These are phyloP conservation scores for Annulohypoxylon moriforme DNA, from an alignment of 495 filamentous ascomycete genomes.

Conservation along the genomic window DNA sequence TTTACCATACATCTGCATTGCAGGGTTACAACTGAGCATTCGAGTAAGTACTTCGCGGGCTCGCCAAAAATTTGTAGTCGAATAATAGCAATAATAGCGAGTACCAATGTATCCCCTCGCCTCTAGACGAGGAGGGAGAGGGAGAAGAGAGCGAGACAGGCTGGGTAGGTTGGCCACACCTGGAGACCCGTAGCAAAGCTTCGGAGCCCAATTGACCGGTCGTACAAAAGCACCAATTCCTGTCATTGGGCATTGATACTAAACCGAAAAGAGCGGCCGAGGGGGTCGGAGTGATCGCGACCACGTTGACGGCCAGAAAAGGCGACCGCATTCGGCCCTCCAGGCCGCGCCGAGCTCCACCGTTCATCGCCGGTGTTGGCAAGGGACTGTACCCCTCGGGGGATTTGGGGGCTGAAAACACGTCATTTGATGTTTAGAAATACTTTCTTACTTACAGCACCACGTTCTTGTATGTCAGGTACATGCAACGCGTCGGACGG, in stretches of 20 bases:
- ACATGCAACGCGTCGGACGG: conserved; percentile 41
- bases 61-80: conserved; percentile 13
- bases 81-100: conserved; percentile 16
- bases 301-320: conserved; percentile 44
- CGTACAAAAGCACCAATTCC: conserved; percentile 28
- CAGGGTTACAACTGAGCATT: conserved; percentile 37
- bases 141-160: neutral
- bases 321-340: conserved; percentile 44
- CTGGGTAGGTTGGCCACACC: conserved; percentile 31
- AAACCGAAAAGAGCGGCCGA: conserved; percentile 36
- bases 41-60: conserved; percentile 27
- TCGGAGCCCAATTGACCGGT: conserved; percentile 46
- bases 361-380: conserved; percentile 36
- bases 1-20: conserved; percentile 39
- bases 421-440: conserved; percentile 36
- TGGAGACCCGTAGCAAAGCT: conserved; percentile 9
- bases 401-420: conserved; percentile 23
- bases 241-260: conserved; percentile 47
- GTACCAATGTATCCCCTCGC: conserved; percentile 24
- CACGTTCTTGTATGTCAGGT: conserved; percentile 46
- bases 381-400: conserved; percentile 15
- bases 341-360: conserved; percentile 42
- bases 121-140: neutral
- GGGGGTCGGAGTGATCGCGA: conserved; percentile 34
- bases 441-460: conserved; percentile 42